These are phyloP conservation scores for Pythium grandisporangium DNA, from an alignment of 352 stramenopile species.

Conservation along the genomic window DNA sequence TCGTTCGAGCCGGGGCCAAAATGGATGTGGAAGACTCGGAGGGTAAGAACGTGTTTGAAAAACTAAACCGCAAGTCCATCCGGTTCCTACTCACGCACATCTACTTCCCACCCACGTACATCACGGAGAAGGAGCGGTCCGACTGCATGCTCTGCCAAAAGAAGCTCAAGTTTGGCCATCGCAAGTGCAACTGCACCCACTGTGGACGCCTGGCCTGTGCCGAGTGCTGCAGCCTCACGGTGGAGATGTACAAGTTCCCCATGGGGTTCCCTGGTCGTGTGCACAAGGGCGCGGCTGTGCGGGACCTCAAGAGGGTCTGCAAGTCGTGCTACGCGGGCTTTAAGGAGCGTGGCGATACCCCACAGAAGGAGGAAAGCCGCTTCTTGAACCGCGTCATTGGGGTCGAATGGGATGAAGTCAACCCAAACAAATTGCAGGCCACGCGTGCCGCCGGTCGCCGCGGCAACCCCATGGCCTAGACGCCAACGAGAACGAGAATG, in stretches of 20 bases:
- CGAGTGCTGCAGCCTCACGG: constrained; percentile 50
- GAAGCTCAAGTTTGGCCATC: constrained; percentile 82
- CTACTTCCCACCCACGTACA: constrained; percentile 83
- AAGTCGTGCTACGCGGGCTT: constrained; percentile 84
- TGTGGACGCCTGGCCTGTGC: constrained; percentile 69
- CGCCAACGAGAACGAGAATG: background rate
- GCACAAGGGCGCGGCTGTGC: constrained; percentile 46
- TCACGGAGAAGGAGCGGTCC: constrained; percentile 74
- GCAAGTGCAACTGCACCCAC: constrained; percentile 84
- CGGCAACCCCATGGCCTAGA: constrained; percentile 34
- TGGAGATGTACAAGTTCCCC: constrained; percentile 77
- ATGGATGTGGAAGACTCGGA: constrained; percentile 83
- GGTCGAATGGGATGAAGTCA: constrained; percentile 86
- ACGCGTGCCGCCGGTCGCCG: constrained; percentile 37
- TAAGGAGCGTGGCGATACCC: constrained; percentile 66
- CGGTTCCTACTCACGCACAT: constrained; percentile 73
- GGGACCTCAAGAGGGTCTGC: constrained; percentile 68
- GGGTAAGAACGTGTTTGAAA: constrained; percentile 81
- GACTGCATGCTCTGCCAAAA: constrained; percentile 83
- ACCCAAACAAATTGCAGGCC: constrained; percentile 71
- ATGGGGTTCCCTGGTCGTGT: constrained; percentile 78
- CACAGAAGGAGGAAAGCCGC: constrained; percentile 48
- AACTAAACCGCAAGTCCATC: constrained; percentile 60
- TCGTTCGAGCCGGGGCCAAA: constrained; percentile 77
- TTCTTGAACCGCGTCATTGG: constrained; percentile 80